phyloP scores from a whole-genome alignment of 805 yeast species.

The Suhomyces sp. region DNA sequence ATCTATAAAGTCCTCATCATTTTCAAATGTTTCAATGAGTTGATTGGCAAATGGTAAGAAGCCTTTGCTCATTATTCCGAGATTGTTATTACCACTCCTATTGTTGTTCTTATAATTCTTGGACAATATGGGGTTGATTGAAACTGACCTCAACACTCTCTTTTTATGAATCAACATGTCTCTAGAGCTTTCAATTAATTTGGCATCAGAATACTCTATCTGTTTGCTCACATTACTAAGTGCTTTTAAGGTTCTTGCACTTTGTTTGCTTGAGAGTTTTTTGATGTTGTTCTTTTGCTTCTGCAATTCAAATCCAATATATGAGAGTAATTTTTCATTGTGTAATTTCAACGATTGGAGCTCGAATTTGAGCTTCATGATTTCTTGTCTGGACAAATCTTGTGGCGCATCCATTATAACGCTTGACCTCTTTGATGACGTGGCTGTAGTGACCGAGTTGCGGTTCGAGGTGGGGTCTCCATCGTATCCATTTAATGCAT shows the following conservation, averaged over 20 bases:
- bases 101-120: conserved; percentile 7
- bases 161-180: conserved; percentile 44
- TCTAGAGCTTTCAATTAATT: conserved; percentile 47
- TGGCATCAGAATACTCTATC: conserved; percentile 52
- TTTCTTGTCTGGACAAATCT: conserved; percentile 43
- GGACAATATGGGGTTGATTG: conserved; percentile 22
- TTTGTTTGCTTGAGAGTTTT: conserved; percentile 37
- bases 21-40: neutral
- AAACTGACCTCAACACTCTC: conserved; percentile 40
- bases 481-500: conserved; percentile 27
- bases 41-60: conserved; percentile 3
- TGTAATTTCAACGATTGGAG: conserved; percentile 51
- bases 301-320: conserved; percentile 56
- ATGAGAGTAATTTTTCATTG: conserved; percentile 54
- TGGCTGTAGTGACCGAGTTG: conserved; percentile 14
- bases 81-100: neutral
- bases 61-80: conserved; percentile 2
- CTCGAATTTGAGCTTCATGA: conserved; percentile 51
- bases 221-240: conserved; percentile 13
- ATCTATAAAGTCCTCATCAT: neutral
- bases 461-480: conserved; percentile 6
- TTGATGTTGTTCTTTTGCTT: conserved; percentile 43
- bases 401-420: conserved; percentile 20
- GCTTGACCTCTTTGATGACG: conserved; percentile 34
- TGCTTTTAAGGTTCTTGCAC: conserved; percentile 19